Evolutionary conservation across 1,284 basidiomycete species (phyloP).

Genomic region (Trametes sp.): DNA sequence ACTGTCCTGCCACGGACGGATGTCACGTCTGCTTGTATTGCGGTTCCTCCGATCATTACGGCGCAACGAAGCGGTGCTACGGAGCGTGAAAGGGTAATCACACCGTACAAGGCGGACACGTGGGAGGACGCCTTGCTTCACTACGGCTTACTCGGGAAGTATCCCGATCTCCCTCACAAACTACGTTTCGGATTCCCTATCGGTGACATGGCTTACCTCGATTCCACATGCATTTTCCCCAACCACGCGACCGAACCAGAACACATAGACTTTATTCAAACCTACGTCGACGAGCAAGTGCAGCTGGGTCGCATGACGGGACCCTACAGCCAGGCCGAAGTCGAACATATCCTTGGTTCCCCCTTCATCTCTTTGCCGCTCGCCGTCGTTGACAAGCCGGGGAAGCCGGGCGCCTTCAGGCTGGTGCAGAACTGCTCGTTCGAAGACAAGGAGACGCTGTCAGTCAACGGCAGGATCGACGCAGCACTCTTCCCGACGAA

Average conservation of each 20-base stretch:
- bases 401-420: constrained; percentile 9
- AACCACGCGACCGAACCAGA: constrained; percentile 38
- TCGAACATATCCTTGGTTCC: constrained; percentile 38
- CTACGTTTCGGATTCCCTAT: constrained; percentile 45
- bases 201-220: constrained; percentile 40
- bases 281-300: constrained; percentile 42
- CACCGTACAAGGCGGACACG: constrained; percentile 30
- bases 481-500: constrained; percentile 42
- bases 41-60: constrained; percentile 23
- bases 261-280: constrained; percentile 31
- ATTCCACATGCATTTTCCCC: constrained; percentile 32
- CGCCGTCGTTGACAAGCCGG: constrained; percentile 23
- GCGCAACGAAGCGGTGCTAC: constrained; percentile 15
- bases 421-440: constrained; percentile 28
- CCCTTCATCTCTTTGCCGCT: constrained; percentile 36
- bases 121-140: constrained; percentile 14
- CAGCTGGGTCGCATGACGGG: constrained; percentile 40
- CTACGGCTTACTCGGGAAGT: not conserved
- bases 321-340: constrained; percentile 39
- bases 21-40: constrained; percentile 27
- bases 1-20: constrained; percentile 4
- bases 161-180: constrained; percentile 1
- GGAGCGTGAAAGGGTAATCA: constrained; percentile 16
- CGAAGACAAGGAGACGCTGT: constrained; percentile 15
- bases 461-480: constrained; percentile 42